phyloP scores from a whole-genome alignment of 306 rosid genomes.

The Quillaja saponaria region DNA sequence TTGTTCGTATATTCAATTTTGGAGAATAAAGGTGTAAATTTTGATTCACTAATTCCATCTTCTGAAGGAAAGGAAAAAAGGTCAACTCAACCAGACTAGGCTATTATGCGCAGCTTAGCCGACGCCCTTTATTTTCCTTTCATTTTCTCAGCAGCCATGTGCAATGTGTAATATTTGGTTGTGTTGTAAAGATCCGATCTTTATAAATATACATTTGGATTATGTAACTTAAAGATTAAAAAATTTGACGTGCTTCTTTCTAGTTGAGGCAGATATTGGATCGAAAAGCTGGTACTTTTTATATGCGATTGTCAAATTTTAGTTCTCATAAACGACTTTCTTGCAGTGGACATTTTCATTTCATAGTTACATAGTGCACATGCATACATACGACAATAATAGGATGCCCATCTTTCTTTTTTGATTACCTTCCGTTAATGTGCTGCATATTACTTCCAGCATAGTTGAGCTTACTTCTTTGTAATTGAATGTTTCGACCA shows the following conservation, averaged over 20 bases:
- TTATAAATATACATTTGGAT: slow-evolving; percentile 5
- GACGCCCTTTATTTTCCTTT: not conserved
- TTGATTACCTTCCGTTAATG: too few relatives aligned
- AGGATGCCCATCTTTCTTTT: not conserved
- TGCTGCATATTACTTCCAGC: too few relatives aligned
- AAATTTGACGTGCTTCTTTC: not conserved
- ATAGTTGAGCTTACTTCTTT: too few relatives aligned
- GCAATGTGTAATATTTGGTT: slow-evolving; percentile 9
- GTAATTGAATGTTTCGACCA: too few relatives aligned
- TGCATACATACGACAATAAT: not conserved
- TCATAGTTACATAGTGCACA: not conserved
- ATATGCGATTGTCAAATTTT: slow-evolving; percentile 2
- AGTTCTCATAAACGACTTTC: not conserved
- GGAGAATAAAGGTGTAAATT: slow-evolving; percentile 22
- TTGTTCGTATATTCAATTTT: slow-evolving; percentile 20
- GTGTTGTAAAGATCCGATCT: slow-evolving; percentile 42
- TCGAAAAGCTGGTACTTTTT: slow-evolving; percentile 2
- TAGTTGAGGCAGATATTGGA: slow-evolving; percentile 3
- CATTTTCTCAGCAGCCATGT: slow-evolving; percentile 16
- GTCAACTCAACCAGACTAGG: slow-evolving; percentile 3
- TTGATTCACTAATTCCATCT: slow-evolving; percentile 28
- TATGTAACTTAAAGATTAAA: slow-evolving; percentile 19
- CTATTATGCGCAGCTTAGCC: not conserved
- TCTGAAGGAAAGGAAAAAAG: slow-evolving; percentile 16
- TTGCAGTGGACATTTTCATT: not conserved